phyloP scores from a whole-genome alignment of 2,329 filamentous ascomycete genomes.

The Beauveria asiatica region DNA sequence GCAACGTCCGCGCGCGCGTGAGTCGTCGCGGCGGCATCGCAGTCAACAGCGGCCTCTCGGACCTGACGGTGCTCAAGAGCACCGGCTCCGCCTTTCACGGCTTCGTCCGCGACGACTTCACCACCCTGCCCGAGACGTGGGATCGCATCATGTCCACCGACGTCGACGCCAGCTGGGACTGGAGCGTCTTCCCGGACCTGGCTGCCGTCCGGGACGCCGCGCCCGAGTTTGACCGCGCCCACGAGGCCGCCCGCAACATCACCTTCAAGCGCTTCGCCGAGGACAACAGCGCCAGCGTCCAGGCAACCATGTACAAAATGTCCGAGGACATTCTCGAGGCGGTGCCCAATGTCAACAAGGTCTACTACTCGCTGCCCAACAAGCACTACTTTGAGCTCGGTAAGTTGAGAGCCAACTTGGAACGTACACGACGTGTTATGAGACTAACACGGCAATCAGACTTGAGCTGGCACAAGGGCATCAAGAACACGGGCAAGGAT shows the following conservation, averaged over 20 bases:
- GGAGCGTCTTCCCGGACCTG: constrained; percentile 62
- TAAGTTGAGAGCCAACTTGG: constrained; percentile 34
- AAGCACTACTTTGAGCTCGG: constrained; percentile 98
- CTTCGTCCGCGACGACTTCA: constrained; percentile 89
- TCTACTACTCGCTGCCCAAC: constrained; percentile 84
- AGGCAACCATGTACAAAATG: constrained; percentile 99
- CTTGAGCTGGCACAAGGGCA: constrained; percentile 89
- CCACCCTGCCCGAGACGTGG: constrained; percentile 81
- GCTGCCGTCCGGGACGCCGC: constrained; percentile 57
- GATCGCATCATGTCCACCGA: constrained; percentile 94
- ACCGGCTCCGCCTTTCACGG: constrained; percentile 94
- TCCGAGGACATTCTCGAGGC: constrained; percentile 72
- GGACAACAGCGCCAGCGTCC: constrained; percentile 86
- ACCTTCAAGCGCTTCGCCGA: constrained; percentile 88
- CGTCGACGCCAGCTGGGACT: constrained; percentile 79
- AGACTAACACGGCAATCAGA: constrained; percentile 43
- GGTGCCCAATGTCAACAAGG: constrained; percentile 61
- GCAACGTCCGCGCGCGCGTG: constrained; percentile 68
- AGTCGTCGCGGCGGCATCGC: constrained; percentile 61
- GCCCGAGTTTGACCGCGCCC: constrained; percentile 69
- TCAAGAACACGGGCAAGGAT: constrained; percentile 92
- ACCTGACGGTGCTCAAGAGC: constrained; percentile 86
- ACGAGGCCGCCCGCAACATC: constrained; percentile 67
- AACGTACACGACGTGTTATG: background rate
- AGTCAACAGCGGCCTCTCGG: constrained; percentile 69